Evolutionary conservation across 495 filamentous ascomycete genomes (phyloP).

Genomic region (Annulohypoxylon moriforme): DNA sequence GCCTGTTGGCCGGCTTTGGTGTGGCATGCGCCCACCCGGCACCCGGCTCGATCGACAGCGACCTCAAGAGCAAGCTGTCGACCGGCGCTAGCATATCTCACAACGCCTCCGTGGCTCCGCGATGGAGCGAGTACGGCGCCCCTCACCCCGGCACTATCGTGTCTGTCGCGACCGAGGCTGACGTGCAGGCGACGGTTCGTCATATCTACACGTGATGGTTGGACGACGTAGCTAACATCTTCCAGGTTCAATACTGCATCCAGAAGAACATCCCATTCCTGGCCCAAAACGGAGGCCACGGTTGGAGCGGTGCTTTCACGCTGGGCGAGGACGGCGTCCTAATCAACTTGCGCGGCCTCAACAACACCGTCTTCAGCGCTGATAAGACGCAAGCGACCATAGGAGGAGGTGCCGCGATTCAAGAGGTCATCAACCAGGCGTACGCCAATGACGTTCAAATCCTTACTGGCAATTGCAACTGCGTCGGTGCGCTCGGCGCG

Average conservation of each 20-base stretch:
- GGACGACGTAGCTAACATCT: not conserved
- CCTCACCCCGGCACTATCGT: constrained; percentile 22
- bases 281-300: constrained; percentile 22
- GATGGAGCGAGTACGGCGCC: constrained; percentile 23
- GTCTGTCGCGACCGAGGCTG: constrained; percentile 12
- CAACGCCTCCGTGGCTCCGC: not conserved
- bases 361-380: not conserved
- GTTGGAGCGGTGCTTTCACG: constrained; percentile 11
- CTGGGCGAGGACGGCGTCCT: constrained; percentile 15
- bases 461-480: constrained; percentile 50
- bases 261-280: constrained; percentile 18
- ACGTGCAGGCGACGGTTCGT: constrained; percentile 15
- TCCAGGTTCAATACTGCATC: constrained; percentile 7
- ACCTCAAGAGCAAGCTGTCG: constrained; percentile 6
- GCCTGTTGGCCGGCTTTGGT: constrained; percentile 7
- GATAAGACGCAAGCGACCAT: constrained; percentile 15
- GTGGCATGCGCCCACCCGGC: not conserved
- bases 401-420: constrained; percentile 10
- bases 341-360: constrained; percentile 23
- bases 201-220: not conserved
- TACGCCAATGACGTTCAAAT: constrained; percentile 4
- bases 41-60: not conserved
- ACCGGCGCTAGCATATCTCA: constrained; percentile 14
- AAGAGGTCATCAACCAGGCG: constrained; percentile 10
- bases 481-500: constrained; percentile 59